Evolutionary conservation across 805 yeast genomes (phyloP).

Genomic region (Sugiyamaella boreocaroliniensis): DNA sequence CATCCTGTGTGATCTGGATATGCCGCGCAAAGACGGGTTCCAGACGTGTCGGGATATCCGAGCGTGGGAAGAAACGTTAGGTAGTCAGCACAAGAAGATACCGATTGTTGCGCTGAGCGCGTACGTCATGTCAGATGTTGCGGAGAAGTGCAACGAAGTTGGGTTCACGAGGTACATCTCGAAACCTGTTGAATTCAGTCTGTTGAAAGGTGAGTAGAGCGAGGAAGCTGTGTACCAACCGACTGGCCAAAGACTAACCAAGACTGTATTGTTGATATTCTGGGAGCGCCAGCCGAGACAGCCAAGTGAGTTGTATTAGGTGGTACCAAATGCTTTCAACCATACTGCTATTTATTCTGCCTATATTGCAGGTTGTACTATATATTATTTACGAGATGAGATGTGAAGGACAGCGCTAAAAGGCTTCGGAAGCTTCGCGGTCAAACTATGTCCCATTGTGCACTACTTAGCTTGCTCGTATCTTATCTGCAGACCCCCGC

Average conservation of each 20-base stretch:
- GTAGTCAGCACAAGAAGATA: constrained; percentile 11
- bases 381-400: no score
- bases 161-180: constrained; percentile 30
- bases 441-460: no score
- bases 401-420: no score
- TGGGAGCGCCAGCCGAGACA: neutral
- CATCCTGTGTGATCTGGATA: constrained; percentile 30
- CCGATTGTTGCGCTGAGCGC: constrained; percentile 33
- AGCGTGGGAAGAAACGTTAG: constrained; percentile 24
- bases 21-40: constrained; percentile 33
- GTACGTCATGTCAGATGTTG: constrained; percentile 31
- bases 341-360: no score
- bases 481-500: neutral
- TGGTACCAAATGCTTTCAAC: no score
- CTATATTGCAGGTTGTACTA: no score
- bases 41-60: constrained; percentile 29
- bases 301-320: neutral
- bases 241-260: neutral
- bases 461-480: no score
- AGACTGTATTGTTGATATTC: constrained; percentile 1
- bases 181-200: constrained; percentile 29
- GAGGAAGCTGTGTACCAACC: no score
- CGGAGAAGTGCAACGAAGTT: constrained; percentile 23
- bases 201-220: constrained; percentile 20
- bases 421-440: no score